Percentiles rank a stretch among this genome's conserved stretches.
Evolutionary conservation across 2,329 filamentous ascomycete genomes (phyloP).

Genomic region (Purpureocillium lavendulum): DNA sequence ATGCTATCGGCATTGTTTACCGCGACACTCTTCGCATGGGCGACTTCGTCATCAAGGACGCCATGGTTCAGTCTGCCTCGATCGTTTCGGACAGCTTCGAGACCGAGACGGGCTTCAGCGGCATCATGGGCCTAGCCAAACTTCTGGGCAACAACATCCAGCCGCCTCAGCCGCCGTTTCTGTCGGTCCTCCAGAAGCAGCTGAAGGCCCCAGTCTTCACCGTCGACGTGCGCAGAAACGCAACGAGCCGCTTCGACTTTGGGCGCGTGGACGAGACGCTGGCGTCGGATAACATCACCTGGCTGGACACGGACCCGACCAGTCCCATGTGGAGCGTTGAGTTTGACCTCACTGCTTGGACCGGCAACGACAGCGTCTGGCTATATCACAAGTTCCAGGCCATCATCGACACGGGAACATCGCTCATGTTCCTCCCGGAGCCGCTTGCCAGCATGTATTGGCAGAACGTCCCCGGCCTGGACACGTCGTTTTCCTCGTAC

Average conservation of each 20-base stretch:
- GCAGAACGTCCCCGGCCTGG: slow-evolving; percentile 37
- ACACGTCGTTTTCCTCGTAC: slow-evolving; percentile 40
- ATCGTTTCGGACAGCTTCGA: slow-evolving; percentile 34
- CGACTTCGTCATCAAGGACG: slow-evolving; percentile 31
- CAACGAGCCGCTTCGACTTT: slow-evolving; percentile 41
- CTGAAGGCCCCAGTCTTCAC: slow-evolving; percentile 37
- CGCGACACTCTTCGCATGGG: slow-evolving; percentile 40
- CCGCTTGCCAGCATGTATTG: slow-evolving; percentile 54
- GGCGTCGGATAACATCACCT: slow-evolving; percentile 32
- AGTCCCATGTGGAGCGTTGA: slow-evolving; percentile 31
- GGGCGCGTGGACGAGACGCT: slow-evolving; percentile 35
- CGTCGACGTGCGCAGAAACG: slow-evolving; percentile 38
- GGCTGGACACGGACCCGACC: slow-evolving; percentile 24
- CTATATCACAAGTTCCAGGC: slow-evolving; percentile 38
- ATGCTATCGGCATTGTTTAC: slow-evolving; percentile 39
- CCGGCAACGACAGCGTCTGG: slow-evolving; percentile 40
- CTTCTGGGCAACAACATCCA: slow-evolving; percentile 33
- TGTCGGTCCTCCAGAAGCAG: slow-evolving; percentile 32
- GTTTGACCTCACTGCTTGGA: slow-evolving; percentile 39
- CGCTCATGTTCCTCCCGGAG: slow-evolving; percentile 52
- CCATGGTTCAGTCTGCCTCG: slow-evolving; percentile 41
- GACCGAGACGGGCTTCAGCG: slow-evolving; percentile 32
- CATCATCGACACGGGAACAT: slow-evolving; percentile 62
- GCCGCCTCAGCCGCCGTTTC: slow-evolving; percentile 33
- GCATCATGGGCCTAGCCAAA: slow-evolving; percentile 44